Base-by-base conservation (phyloP, 129 eudicot genomes). In the Lonicera japonica region DNA sequence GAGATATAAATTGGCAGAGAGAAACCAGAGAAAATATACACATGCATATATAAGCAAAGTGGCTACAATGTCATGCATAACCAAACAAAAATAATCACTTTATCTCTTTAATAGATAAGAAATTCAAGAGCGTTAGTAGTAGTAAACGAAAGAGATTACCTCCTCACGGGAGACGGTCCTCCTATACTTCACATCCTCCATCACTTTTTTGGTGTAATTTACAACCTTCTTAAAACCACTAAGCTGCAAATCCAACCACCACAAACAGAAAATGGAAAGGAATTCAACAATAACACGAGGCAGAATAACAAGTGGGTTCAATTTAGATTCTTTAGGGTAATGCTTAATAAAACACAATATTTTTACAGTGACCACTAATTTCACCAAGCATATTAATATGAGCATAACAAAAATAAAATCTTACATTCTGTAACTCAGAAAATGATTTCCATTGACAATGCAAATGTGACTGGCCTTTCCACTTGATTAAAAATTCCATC, bases 391-490 rank as follows among this genome's bases (percentile, higher is more conserved):
- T n/a, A 6, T 29, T 29, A 56, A 41, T 17, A 34, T 63, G 48
- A 53, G 54, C 54, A 61, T n/a, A 66, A 25, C n/a, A 65, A 20
- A 41, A 5, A 5, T 25, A 38, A 54, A 65, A 59, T 43, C 89
- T 78, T 77, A 88, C 99, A 79, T 88, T 94, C 65, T 94, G 95
- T 58, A 94, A 80, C 76, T 88, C 95, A 65, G 83, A 75, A 64
- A 94, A 76, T 16, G 96, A 66, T 79, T 94, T 94, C 99, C 99
- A 94, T 56, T 80, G 95, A 78, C 99, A 94, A 51, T 94, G 99
- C 75, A 94, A 70, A 77, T 94, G 96, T 25, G 99, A 94, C 24
- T 94, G 99, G 71, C 99, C 96, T 80, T 94, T 94, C 99, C 99
- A 94, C 76, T 94, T 94, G 56, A 94, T 94, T 51, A 71, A 72